phyloP scores from a whole-genome alignment of 306 rosid species.

The Crataegus laevigata region DNA sequence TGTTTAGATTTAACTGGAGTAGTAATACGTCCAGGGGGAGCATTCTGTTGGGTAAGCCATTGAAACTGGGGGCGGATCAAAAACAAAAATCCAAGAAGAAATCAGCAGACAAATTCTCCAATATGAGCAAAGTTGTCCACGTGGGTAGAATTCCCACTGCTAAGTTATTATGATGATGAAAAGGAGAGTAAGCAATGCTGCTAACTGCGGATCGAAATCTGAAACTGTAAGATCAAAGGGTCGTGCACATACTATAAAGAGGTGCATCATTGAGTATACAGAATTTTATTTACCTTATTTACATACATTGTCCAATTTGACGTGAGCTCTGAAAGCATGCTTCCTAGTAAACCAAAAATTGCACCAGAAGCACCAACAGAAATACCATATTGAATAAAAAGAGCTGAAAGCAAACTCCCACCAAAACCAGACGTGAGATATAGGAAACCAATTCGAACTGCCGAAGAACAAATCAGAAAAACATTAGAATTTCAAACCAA shows the following conservation, averaged over 20 bases:
- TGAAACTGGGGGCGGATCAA: slow-evolving; percentile 68
- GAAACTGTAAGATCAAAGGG: slow-evolving; percentile 17
- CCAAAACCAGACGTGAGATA: slow-evolving; percentile 71
- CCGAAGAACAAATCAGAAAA: slow-evolving; percentile 5
- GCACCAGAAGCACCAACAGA: slow-evolving; percentile 36
- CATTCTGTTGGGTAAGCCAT: slow-evolving; percentile 46
- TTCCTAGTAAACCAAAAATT: neutral
- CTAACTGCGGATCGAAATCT: slow-evolving; percentile 35
- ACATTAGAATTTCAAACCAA: too few species aligned
- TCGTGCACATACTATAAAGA: neutral
- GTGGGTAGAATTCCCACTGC: slow-evolving; percentile 83
- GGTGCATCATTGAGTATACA: slow-evolving; percentile 8
- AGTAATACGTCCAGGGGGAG: slow-evolving; percentile 13
- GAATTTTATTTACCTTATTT: slow-evolving; percentile 50
- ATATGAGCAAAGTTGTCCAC: slow-evolving; percentile 84
- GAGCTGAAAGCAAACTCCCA: slow-evolving; percentile 64
- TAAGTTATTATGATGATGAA: slow-evolving; percentile 48
- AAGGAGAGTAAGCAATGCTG: slow-evolving; percentile 56
- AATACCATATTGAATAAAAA: slow-evolving; percentile 51
- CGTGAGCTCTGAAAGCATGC: slow-evolving; percentile 75
- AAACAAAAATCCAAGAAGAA: slow-evolving; percentile 78
- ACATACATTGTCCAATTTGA: slow-evolving; percentile 79
- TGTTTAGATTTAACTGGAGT: slow-evolving; percentile 45
- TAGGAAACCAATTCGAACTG: slow-evolving; percentile 61
- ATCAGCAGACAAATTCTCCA: slow-evolving; percentile 75